phyloP scores from a whole-genome alignment of 2,329 filamentous ascomycete species.

The Aspergillus terreus region DNA sequence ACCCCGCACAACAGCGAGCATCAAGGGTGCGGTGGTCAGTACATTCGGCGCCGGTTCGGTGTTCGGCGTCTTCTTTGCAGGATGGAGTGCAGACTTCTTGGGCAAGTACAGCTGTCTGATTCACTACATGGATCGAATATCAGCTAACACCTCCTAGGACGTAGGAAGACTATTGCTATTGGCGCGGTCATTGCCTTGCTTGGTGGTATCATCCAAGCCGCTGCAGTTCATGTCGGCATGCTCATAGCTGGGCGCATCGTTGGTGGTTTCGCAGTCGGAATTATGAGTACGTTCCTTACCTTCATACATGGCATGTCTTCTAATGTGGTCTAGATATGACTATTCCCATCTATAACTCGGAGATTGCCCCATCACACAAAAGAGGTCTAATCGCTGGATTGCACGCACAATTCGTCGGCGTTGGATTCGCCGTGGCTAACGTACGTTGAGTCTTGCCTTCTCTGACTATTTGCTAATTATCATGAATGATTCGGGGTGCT shows the following conservation, averaged over 20 bases:
- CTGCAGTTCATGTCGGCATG: constrained; percentile 6
- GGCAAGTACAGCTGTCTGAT: background rate
- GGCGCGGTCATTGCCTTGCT: constrained; percentile 6
- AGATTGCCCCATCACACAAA: constrained; percentile 7
- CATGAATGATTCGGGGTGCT: background rate
- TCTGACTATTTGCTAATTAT: background rate
- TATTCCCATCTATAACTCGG: constrained; percentile 7
- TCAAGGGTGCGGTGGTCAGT: constrained; percentile 4
- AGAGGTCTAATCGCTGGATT: constrained; percentile 7
- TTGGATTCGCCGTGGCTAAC: constrained; percentile 6
- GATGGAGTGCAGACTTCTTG: constrained; percentile 6
- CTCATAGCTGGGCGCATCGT: constrained; percentile 6
- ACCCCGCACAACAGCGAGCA: constrained; percentile 2
- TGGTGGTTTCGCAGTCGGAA: constrained; percentile 6
- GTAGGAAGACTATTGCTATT: constrained; percentile 7
- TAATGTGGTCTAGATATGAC: constrained; percentile 3
- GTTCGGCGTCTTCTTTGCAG: constrained; percentile 8
- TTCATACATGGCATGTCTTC: background rate
- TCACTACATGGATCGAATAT: background rate
- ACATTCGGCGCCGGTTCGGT: constrained; percentile 6
- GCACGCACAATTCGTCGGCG: constrained; percentile 7
- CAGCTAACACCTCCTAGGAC: background rate
- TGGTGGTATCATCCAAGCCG: constrained; percentile 8
- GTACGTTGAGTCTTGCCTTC: background rate
- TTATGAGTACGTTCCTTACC: constrained; percentile 1